These are phyloP conservation scores for Lipomyces japonicus DNA, from an alignment of 805 yeast genomes.

Conservation along the genomic window DNA sequence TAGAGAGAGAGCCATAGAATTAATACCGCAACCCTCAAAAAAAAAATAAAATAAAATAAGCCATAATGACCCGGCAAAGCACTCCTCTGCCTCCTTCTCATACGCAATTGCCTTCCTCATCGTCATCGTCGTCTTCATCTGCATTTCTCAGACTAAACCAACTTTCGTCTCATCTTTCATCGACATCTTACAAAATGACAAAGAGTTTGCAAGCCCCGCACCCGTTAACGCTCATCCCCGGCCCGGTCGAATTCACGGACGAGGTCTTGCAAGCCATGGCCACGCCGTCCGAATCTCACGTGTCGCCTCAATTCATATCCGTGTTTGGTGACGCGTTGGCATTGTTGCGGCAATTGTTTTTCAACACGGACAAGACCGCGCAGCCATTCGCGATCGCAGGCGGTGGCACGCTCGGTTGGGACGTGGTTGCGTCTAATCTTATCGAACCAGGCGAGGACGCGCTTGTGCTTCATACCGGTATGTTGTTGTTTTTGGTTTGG, in stretches of 20 bases:
- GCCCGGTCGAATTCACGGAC: conserved; percentile 82
- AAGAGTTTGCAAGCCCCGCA: conserved; percentile 31
- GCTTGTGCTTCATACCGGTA: conserved; percentile 84
- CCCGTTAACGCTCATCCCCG: conserved; percentile 59
- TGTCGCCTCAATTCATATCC: conserved; percentile 74
- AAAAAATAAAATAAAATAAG: too few species aligned
- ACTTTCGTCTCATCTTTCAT: conserved; percentile 13
- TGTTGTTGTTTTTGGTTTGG: conserved; percentile 31
- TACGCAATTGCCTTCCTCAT: too few species aligned
- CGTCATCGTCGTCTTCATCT: too few species aligned
- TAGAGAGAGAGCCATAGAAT: too few species aligned
- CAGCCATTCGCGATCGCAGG: conserved; percentile 84
- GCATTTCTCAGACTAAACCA: conserved; percentile 14
- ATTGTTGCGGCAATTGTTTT: conserved; percentile 67
- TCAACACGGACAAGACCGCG: conserved; percentile 55
- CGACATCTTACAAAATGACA: neutral
- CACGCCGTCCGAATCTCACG: conserved; percentile 83
- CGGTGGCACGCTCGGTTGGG: conserved; percentile 96
- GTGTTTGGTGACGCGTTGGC: conserved; percentile 67
- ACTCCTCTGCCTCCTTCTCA: too few species aligned
- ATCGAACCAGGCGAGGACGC: conserved; percentile 62
- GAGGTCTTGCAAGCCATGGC: conserved; percentile 75
- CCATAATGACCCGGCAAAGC: too few species aligned
- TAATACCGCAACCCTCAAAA: too few species aligned
- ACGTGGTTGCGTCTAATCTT: conserved; percentile 75